Percentiles rank a stretch among this genome's conserved stretches.
phyloP scores from a whole-genome alignment of 208 protist genomes.

The Zelonia costaricensis region DNA sequence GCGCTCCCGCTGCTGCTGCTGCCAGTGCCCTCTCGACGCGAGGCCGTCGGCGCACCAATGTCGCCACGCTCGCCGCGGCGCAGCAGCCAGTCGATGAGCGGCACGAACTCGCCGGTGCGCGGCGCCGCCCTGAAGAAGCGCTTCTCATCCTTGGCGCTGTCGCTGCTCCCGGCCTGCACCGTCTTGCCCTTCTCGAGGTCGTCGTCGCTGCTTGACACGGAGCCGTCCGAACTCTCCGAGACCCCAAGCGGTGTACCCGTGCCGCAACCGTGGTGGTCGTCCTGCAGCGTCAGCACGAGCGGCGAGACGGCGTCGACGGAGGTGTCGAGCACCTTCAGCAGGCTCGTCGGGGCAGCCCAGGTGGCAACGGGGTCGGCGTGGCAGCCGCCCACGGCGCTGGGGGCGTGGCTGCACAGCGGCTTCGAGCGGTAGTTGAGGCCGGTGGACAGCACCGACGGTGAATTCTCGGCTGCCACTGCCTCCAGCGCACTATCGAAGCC shows the following conservation, averaged over 20 bases:
- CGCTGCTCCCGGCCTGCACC: background rate
- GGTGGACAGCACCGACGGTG: background rate
- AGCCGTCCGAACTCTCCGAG: conserved; percentile 19
- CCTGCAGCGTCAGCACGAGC: conserved; percentile 3
- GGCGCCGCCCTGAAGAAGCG: conserved; percentile 21
- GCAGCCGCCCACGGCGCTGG: background rate
- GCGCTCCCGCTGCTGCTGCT: background rate
- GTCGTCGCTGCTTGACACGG: background rate
- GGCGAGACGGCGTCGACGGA: conserved; percentile 1
- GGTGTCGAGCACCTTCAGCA: conserved; percentile 17
- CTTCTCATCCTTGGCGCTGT: background rate
- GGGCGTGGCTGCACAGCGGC: background rate
- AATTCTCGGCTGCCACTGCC: background rate
- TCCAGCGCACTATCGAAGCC: background rate
- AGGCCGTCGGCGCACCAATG: background rate
- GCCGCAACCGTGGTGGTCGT: background rate
- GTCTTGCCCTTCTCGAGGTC: conserved; percentile 19
- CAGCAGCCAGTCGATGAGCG: conserved; percentile 15
- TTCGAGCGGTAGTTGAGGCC: background rate
- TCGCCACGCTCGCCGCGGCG: background rate
- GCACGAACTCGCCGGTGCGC: conserved; percentile 13
- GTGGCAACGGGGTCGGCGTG: background rate
- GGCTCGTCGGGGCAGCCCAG: background rate
- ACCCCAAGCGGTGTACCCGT: conserved; percentile 5
- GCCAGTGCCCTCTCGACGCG: conserved; percentile 2